Base-by-base conservation (phyloP, 2,329 filamentous ascomycete genomes). In the Talaromyces sp. region DNA sequence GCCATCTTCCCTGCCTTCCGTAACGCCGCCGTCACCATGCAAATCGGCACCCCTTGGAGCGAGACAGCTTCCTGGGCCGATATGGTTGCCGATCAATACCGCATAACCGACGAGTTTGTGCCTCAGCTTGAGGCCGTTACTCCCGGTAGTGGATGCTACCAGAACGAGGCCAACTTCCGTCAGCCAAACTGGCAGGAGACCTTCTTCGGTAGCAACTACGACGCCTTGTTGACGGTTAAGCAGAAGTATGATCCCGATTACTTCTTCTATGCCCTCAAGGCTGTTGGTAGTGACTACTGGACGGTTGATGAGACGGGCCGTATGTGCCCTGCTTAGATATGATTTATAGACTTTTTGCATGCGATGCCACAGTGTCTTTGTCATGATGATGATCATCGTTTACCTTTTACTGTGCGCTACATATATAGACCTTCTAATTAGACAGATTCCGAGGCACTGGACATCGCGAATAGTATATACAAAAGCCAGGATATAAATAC, bases 1-100 rank as follows among this genome's bases (percentile, higher is more conserved):
- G 74, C 79, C 22, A 76, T 82, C n/a, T 75, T 77, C 65, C 75
- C 78, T 0, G 74, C 73, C 8, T 77, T 77, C 73, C 74, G 79
- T 56, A 71, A 76, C 22, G 72, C 76, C 1, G 50, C 77, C 31
- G 70, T 76, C 37, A 70, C 75, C 62, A 74, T 75, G 9, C 70
- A 78, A 11, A 74, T 79, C 37, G 74, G 75, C 8, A 76, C 73
- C 3, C 64, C 68, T 1, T 80, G 76, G 75, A 76, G 75, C 67
- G 75, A 76, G 65, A 77, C 75, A 2, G 76, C 77, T 0, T 73
- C 78, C 0, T 74, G 74, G 72, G 66, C 68, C 22, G n/a, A 43
- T 3, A 59, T 59, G 56, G 27, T 63, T 9, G 37, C 61, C 9
- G 31, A 63, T 14, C 61, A 63, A 39, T 35, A 35, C 13, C 37